Evolutionary conservation across 106 monocot genomes (phyloP), one percentile per base, ranked within the genome.

Genomic region (Narthecium ossifragum): DNA sequence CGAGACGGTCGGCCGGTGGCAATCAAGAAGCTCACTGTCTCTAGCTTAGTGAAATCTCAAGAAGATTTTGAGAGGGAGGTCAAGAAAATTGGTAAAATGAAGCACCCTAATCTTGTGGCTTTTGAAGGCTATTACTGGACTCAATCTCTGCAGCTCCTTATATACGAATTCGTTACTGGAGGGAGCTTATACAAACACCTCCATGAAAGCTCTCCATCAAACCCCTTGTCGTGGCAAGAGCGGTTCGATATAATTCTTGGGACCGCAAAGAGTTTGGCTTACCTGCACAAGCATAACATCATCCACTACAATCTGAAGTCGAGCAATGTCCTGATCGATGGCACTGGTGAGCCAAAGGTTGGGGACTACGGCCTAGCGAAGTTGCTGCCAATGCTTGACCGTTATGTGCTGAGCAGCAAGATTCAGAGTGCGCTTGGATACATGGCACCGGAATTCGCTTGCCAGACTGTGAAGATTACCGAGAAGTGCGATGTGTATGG

Each of bases 251-350:
- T 86, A 20, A 80, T 94, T 41, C 62, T 94, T 11, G 89, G 93
- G 25, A 69, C 64, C 2, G 89, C 93, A 3, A 82, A 59, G 64
- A 78, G 89, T 26, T 40, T 94, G 31, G 79, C 82, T 1, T 50
- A 94, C 55, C 73, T 94, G 12, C 93, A 94, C 34, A 43, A 64
- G 41, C 51, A 66, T 17, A 73, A 75, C 29, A 31, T 94, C 43
- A 85, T 85, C 28, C 93, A 94, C 63, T 89, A 94, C 77, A 94
- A 94, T 56, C 57, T 93, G 39, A 93, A 93, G 40, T 93, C 93
- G 11, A 80, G 73, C 70, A 93, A 93, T 50, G 73, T 94, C 5
- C 65, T 94, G 26, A 60, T 94, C 28, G 93, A 80, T 29, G 75
- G 54, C 2, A 49, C 82, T n/a, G 93, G 93, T 2, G 85, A 80